These are phyloP conservation scores for Fusarium paranaense DNA, from an alignment of 2,329 filamentous ascomycete species.

Conservation along the genomic window DNA sequence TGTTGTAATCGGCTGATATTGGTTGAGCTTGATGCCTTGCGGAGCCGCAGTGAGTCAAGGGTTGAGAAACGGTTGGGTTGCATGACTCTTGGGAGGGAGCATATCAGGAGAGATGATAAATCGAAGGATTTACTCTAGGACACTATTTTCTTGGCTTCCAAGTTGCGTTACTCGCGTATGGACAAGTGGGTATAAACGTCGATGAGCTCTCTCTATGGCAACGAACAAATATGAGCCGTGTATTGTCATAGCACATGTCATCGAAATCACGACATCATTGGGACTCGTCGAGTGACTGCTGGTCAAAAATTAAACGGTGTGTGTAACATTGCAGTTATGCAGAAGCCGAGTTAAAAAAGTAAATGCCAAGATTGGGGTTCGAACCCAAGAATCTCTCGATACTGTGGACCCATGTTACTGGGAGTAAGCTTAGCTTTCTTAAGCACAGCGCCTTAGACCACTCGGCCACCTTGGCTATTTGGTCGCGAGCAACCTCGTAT, in stretches of 20 bases:
- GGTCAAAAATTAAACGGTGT: neutral
- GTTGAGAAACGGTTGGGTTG: neutral
- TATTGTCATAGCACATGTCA: too few species aligned
- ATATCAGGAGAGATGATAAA: neutral
- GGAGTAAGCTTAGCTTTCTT: neutral
- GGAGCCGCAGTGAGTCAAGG: neutral
- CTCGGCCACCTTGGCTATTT: neutral
- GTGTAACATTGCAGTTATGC: neutral
- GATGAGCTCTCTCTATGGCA: too few species aligned
- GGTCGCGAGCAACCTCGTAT: neutral
- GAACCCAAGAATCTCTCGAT: constrained; percentile 1
- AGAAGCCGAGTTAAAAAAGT: neutral
- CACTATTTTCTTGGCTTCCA: neutral
- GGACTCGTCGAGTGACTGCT: neutral
- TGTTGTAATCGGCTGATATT: neutral
- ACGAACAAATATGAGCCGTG: too few species aligned
- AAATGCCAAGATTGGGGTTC: neutral
- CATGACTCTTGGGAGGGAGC: neutral
- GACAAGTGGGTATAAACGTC: neutral
- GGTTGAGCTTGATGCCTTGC: neutral
- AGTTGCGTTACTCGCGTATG: neutral
- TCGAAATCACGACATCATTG: neutral
- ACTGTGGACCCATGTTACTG: neutral
- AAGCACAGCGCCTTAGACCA: neutral
- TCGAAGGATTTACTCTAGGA: neutral